These are phyloP conservation scores for Boletus edulis DNA, from an alignment of 768 basidiomycete species.

Conservation along the genomic window DNA sequence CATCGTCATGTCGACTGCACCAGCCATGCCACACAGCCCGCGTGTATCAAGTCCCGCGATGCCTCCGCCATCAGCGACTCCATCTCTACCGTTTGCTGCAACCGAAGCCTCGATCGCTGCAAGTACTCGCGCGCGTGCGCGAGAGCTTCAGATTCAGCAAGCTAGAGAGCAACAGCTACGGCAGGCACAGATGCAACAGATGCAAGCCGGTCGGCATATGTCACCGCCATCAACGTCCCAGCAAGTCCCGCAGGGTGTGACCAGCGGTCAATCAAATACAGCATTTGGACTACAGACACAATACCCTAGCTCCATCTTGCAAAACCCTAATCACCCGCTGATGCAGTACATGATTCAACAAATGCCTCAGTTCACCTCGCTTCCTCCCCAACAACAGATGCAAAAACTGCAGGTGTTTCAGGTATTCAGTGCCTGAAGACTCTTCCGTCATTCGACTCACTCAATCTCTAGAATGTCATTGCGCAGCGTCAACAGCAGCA, in stretches of 20 bases:
- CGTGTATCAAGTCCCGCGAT: conserved; percentile 33
- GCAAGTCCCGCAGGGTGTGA: conserved; percentile 18
- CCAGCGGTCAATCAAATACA: conserved; percentile 17
- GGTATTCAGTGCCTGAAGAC: conserved; percentile 33
- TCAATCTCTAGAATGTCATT: conserved; percentile 10
- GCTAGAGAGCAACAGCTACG: conserved; percentile 34
- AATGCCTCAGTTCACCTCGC: conserved; percentile 50
- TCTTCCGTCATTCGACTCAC: conserved; percentile 6
- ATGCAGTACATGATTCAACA: conserved; percentile 51
- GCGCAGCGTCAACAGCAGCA: conserved; percentile 28
- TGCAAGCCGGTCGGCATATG: conserved; percentile 39
- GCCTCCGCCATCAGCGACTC: conserved; percentile 25
- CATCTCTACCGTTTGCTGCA: conserved; percentile 32
- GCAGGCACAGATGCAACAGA: conserved; percentile 35
- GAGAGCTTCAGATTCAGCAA: conserved; percentile 37
- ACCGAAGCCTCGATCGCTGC: conserved; percentile 36
- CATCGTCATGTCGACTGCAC: conserved; percentile 13
- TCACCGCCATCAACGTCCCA: conserved; percentile 36
- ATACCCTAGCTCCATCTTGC: conserved; percentile 48
- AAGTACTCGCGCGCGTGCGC: conserved; percentile 31
- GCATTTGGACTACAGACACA: conserved; percentile 36
- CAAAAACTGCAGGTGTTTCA: conserved; percentile 55
- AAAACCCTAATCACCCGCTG: conserved; percentile 54
- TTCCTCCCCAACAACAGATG: conserved; percentile 55
- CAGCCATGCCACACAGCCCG: conserved; percentile 28